phyloP scores from a whole-genome alignment of 768 basidiomycete species.

The Serpula lacrymans region DNA sequence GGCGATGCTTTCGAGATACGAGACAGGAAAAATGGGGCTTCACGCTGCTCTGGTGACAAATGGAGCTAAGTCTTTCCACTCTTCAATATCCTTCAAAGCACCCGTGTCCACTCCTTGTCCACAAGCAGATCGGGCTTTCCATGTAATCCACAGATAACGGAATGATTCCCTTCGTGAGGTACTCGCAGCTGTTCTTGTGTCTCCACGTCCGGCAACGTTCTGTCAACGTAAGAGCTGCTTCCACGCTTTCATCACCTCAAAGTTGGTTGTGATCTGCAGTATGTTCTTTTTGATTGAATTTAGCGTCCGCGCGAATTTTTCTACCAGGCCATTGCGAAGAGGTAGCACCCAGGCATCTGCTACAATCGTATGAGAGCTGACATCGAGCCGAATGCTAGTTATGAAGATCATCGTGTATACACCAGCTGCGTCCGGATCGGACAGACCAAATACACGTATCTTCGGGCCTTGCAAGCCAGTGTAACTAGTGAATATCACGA shows the following conservation, averaged over 20 bases:
- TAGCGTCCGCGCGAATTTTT: conserved; percentile 11
- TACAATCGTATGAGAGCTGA: conserved; percentile 39
- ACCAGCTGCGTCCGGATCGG: conserved; percentile 1
- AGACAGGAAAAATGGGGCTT: conserved; percentile 44
- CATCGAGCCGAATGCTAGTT: conserved; percentile 38
- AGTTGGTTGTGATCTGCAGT: conserved; percentile 15
- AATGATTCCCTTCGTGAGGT: conserved; percentile 27
- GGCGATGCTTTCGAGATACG: conserved; percentile 38
- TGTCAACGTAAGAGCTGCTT: conserved; percentile 44
- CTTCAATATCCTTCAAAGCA: conserved; percentile 23
- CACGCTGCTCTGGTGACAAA: conserved; percentile 44
- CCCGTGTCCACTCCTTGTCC: conserved; percentile 43
- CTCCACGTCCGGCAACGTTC: conserved; percentile 49
- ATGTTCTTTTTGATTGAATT: background rate
- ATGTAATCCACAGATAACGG: conserved; percentile 34
- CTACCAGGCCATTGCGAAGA: conserved; percentile 20
- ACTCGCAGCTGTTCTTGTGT: conserved; percentile 41
- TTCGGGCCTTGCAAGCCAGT: background rate
- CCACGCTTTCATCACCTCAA: conserved; percentile 40
- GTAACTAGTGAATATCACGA: background rate
- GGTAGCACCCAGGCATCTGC: conserved; percentile 43
- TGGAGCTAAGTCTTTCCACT: conserved; percentile 38
- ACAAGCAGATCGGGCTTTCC: conserved; percentile 42
- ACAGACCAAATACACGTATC: conserved; percentile 7
- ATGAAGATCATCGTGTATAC: conserved; percentile 41